Evolutionary conservation across 495 filamentous ascomycete species (phyloP).

Genomic region (Lophiotrema nucula): DNA sequence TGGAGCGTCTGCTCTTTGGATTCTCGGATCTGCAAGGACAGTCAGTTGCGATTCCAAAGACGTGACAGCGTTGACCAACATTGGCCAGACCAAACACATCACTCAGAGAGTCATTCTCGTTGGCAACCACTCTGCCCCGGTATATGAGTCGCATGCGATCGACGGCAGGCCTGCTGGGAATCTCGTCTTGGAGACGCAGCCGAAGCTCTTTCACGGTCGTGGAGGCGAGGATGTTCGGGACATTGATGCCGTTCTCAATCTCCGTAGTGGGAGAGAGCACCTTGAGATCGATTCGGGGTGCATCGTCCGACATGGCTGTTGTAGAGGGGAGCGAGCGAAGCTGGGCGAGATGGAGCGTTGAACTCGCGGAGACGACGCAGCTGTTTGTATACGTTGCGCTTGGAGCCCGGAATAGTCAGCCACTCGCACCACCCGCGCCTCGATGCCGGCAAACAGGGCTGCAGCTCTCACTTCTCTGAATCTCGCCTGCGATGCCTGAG

Average conservation of each 20-base stretch:
- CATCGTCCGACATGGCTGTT: constrained; percentile 23
- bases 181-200: constrained; percentile 34
- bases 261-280: constrained; percentile 42
- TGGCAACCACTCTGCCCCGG: constrained; percentile 40
- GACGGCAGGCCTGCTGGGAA: constrained; percentile 36
- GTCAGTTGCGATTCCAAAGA: background rate
- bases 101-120: constrained; percentile 39
- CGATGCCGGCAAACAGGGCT: background rate
- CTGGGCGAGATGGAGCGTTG: background rate
- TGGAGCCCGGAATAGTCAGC: constrained; percentile 13
- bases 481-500: no score
- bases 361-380: background rate
- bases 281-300: constrained; percentile 32
- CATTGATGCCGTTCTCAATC: constrained; percentile 29
- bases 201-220: constrained; percentile 42
- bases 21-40: constrained; percentile 19
- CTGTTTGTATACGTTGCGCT: constrained; percentile 29
- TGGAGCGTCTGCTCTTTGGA: constrained; percentile 30
- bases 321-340: background rate
- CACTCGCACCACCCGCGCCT: background rate
- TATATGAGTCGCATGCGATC: constrained; percentile 47
- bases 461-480: background rate
- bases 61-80: background rate
- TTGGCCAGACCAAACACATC: constrained; percentile 38
- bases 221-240: constrained; percentile 25